These are phyloP conservation scores for Gossypium gossypioides DNA, from an alignment of 441 rosid species.

Conservation along the genomic window DNA sequence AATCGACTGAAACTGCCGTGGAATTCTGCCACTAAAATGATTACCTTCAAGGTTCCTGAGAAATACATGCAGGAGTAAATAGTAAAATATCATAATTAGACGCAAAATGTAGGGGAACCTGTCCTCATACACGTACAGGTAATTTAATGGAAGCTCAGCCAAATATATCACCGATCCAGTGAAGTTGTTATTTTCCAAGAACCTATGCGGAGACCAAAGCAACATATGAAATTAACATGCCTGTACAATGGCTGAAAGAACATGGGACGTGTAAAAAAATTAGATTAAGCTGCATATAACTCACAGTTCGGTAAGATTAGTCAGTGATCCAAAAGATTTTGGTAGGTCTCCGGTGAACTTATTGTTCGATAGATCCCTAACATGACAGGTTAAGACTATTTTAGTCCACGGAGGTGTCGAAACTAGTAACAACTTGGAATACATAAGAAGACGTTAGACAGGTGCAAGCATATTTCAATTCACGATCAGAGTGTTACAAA, in stretches of 20 bases:
- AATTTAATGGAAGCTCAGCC: conserved; percentile 58
- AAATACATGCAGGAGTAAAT: conserved; percentile 20
- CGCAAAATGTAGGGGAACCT: conserved; percentile 10
- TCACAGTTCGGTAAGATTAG: conserved; percentile 71
- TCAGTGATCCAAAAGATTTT: conserved; percentile 65
- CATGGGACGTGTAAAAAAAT: background rate
- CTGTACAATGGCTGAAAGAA: background rate
- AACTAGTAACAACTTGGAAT: background rate
- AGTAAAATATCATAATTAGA: conserved; percentile 10
- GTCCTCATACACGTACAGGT: conserved; percentile 49
- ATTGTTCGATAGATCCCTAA: conserved; percentile 86
- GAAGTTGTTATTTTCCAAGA: conserved; percentile 72
- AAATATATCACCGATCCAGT: conserved; percentile 86
- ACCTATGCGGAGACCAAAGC: conserved; percentile 34
- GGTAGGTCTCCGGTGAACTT: conserved; percentile 80
- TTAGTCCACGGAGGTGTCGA: background rate
- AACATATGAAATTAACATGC: conserved; percentile 6
- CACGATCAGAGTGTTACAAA: background rate
- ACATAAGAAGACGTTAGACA: background rate
- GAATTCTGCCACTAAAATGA: conserved; percentile 81
- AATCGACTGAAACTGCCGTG: conserved; percentile 70
- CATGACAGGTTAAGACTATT: conserved; percentile 14
- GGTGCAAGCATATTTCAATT: background rate
- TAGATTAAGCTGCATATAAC: conserved; percentile 21
- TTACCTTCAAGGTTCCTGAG: conserved; percentile 74